phyloP scores from a whole-genome alignment of 169 alveolate species.

The Plasmodium fragile region DNA sequence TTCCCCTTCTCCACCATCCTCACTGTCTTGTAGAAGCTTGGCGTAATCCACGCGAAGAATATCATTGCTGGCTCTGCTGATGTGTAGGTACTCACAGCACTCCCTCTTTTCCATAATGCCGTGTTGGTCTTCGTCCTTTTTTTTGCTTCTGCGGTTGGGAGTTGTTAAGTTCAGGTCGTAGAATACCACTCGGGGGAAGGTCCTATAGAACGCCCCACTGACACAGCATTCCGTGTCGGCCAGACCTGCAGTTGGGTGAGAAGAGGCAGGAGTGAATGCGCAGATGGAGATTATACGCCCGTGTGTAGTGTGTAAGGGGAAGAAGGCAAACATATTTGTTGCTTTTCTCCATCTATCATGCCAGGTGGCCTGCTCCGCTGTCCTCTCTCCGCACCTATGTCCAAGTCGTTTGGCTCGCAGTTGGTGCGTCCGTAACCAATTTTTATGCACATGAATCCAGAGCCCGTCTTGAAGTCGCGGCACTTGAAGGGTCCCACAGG shows the following conservation, averaged over 20 bases:
- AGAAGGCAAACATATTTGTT: neutral
- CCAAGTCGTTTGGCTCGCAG: slow-evolving; percentile 75
- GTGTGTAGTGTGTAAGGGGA: neutral
- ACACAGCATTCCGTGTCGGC: slow-evolving; percentile 92
- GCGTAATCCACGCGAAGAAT: slow-evolving; percentile 37
- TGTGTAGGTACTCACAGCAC: slow-evolving; percentile 50
- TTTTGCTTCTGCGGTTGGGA: slow-evolving; percentile 1
- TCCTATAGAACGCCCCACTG: slow-evolving; percentile 87
- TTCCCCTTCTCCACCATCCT: neutral
- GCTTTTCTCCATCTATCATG: neutral
- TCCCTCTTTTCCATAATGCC: slow-evolving; percentile 54
- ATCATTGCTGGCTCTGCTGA: slow-evolving; percentile 65
- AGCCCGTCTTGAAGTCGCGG: slow-evolving; percentile 88
- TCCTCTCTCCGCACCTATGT: slow-evolving; percentile 59
- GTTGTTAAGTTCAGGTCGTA: slow-evolving; percentile 78
- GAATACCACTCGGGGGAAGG: slow-evolving; percentile 88
- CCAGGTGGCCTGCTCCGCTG: too few species aligned
- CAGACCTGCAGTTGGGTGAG: slow-evolving; percentile 77
- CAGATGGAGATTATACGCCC: neutral
- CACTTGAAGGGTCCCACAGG: slow-evolving; percentile 92
- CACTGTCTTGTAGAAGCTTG: slow-evolving; percentile 15
- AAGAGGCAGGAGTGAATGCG: neutral
- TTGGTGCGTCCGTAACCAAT: slow-evolving; percentile 86
- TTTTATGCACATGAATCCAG: slow-evolving; percentile 88
- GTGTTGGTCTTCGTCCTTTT: neutral